Conservation (phyloP, 768 basidiomycete species). For the Arthromyces matolae region DNA sequence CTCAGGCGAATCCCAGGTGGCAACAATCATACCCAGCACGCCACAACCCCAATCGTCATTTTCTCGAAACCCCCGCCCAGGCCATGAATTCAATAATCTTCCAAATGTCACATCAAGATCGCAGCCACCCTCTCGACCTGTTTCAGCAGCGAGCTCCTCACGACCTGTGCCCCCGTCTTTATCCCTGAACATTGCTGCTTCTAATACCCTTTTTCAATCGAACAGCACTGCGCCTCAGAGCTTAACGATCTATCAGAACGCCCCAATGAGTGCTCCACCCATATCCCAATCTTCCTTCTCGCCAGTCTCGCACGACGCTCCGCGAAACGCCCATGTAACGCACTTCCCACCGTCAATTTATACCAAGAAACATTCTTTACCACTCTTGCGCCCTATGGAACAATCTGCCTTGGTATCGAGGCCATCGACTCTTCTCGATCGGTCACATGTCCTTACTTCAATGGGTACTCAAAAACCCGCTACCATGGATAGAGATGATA, state of each 20-base stretch:
- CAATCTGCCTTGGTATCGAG: neutral
- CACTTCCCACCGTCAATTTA: too few relatives aligned
- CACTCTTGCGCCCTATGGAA: neutral
- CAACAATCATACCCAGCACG: neutral
- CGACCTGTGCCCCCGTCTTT: constrained; percentile 3
- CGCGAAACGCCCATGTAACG: too few relatives aligned
- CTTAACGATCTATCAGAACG: neutral
- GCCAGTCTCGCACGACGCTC: too few relatives aligned
- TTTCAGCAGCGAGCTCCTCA: neutral
- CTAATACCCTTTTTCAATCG: neutral
- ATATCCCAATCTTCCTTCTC: too few relatives aligned
- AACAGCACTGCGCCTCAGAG: neutral
- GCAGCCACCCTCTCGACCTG: constrained; percentile 1
- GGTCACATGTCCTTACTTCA: neutral
- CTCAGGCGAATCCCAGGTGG: too few relatives aligned
- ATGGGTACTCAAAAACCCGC: neutral
- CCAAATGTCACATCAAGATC: constrained; percentile 4
- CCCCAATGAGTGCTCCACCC: constrained; percentile 7
- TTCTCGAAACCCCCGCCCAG: neutral
- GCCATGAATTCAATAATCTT: neutral
- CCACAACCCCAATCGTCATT: neutral
- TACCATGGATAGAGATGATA: neutral
- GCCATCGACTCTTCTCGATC: neutral
- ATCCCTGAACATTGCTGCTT: constrained; percentile 2
- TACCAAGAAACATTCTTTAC: constrained; percentile 1